Conservation (phyloP, 2,329 filamentous ascomycete species). For the Alternaria burnsii region DNA sequence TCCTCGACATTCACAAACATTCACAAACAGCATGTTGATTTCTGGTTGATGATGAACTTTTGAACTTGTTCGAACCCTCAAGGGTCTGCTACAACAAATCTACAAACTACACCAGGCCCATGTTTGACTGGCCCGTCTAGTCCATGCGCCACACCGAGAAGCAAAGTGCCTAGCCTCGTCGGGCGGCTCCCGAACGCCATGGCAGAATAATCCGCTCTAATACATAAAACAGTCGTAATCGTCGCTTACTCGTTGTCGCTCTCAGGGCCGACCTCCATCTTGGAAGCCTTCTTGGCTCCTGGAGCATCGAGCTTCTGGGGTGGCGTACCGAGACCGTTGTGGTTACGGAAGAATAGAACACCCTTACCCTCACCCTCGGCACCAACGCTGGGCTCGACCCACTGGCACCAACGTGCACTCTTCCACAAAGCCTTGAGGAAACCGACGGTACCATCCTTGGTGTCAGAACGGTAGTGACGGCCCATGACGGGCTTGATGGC, state of each 20-base stretch:
- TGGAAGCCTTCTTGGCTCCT: constrained; percentile 41
- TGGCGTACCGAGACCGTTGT: constrained; percentile 79
- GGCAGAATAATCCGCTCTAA: constrained; percentile 27
- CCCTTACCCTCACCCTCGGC: constrained; percentile 82
- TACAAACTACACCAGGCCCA: constrained; percentile 28
- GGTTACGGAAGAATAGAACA: constrained; percentile 94
- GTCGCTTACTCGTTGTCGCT: constrained; percentile 41
- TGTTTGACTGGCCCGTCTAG: constrained; percentile 17
- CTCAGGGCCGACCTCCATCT: constrained; percentile 48
- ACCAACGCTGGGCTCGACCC: constrained; percentile 90
- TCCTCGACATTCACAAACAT: background rate
- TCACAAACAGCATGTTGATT: constrained; percentile 1
- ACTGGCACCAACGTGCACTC: constrained; percentile 88
- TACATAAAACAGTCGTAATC: constrained; percentile 27
- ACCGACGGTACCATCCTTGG: constrained; percentile 74
- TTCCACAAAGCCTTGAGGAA: constrained; percentile 87
- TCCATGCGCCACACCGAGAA: constrained; percentile 26
- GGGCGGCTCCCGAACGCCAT: constrained; percentile 31
- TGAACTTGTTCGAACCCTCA: constrained; percentile 5
- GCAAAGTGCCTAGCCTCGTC: constrained; percentile 17
- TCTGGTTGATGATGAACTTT: background rate
- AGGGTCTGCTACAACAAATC: constrained; percentile 11
- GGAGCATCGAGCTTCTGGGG: constrained; percentile 28
- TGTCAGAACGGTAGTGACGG: constrained; percentile 88
- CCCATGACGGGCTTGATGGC: constrained; percentile 97